phyloP scores from a whole-genome alignment of 257 asterid genomes.

The Gentiana macrophylla region DNA sequence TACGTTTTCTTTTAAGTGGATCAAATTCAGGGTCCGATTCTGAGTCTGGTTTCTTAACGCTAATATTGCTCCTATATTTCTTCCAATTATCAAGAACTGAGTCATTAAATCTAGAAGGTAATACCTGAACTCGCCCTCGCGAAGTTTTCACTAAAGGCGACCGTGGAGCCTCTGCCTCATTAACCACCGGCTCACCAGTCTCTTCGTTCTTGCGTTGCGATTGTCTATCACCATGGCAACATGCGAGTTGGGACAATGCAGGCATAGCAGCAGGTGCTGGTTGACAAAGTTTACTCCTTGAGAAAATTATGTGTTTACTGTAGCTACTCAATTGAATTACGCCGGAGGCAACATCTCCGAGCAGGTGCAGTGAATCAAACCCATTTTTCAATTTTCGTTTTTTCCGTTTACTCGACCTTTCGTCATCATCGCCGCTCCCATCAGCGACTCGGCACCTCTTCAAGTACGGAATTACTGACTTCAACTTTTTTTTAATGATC shows the following conservation, averaged over 20 bases:
- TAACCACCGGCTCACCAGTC: constrained; percentile 14
- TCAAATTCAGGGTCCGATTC: constrained; percentile 52
- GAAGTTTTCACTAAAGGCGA: constrained; percentile 92
- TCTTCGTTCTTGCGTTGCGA: constrained; percentile 20
- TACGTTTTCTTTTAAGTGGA: constrained; percentile 34
- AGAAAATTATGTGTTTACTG: constrained; percentile 34
- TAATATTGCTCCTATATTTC: constrained; percentile 57
- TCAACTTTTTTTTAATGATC: constrained; percentile 85
- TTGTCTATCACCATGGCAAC: constrained; percentile 18
- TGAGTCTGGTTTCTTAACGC: constrained; percentile 28
- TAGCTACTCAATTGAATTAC: constrained; percentile 46
- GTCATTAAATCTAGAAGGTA: constrained; percentile 91
- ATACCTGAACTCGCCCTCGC: constrained; percentile 91
- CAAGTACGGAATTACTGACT: constrained; percentile 92
- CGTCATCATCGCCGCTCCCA: constrained; percentile 60
- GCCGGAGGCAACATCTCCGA: constrained; percentile 65
- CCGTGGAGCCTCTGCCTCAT: constrained; percentile 47
- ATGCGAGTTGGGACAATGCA: constrained; percentile 21
- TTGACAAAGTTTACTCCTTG: constrained; percentile 17
- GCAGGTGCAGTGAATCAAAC: constrained; percentile 55
- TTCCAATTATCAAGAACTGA: constrained; percentile 89
- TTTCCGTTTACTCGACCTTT: constrained; percentile 49
- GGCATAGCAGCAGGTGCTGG: constrained; percentile 20
- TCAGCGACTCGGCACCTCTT: constrained; percentile 67
- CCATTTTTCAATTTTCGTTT: constrained; percentile 43